Percentiles rank a stretch among this genome's conserved stretches.
These are phyloP conservation scores for Kodamaea jinghongensis DNA, from an alignment of 805 yeast species.

Conservation along the genomic window DNA sequence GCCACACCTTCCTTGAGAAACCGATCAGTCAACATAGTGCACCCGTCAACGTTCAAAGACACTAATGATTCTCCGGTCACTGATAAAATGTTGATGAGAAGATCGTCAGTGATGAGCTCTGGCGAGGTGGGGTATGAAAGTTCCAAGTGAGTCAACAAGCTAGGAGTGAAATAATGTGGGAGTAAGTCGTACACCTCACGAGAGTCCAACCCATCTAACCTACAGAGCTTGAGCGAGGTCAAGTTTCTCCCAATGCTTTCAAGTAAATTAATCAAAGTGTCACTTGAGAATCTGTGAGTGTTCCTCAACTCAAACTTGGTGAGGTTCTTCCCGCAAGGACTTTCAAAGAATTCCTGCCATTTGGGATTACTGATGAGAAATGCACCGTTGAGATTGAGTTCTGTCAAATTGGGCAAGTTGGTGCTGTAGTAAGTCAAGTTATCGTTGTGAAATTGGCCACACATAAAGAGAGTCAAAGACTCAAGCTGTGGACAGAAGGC, in stretches of 20 bases:
- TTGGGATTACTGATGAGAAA: conserved; percentile 71
- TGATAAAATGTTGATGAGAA: conserved; percentile 57
- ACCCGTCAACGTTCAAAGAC: conserved; percentile 66
- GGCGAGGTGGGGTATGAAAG: conserved; percentile 67
- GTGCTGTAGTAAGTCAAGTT: conserved; percentile 61
- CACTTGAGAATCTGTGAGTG: conserved; percentile 79
- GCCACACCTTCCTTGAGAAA: conserved; percentile 55
- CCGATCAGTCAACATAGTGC: conserved; percentile 67
- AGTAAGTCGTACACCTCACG: conserved; percentile 57
- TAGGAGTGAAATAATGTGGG: conserved; percentile 53
- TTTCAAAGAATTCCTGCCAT: conserved; percentile 76
- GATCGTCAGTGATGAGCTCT: conserved; percentile 65
- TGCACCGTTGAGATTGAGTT: conserved; percentile 80
- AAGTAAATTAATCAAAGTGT: conserved; percentile 59
- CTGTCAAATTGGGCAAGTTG: conserved; percentile 51
- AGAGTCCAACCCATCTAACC: conserved; percentile 70
- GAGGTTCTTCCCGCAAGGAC: conserved; percentile 49
- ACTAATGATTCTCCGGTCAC: conserved; percentile 60
- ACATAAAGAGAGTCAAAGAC: conserved; percentile 73
- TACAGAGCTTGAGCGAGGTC: conserved; percentile 55
- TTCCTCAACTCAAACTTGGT: conserved; percentile 62
- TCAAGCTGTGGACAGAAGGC: conserved; percentile 75
- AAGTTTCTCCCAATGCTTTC: conserved; percentile 56
- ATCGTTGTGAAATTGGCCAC: conserved; percentile 86
- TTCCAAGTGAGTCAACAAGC: conserved; percentile 56